A percentile compares a stretch with the other conserved stretches of the same genome.
Conservation (phyloP, 768 basidiomycete genomes). For the Russula emetica region DNA sequence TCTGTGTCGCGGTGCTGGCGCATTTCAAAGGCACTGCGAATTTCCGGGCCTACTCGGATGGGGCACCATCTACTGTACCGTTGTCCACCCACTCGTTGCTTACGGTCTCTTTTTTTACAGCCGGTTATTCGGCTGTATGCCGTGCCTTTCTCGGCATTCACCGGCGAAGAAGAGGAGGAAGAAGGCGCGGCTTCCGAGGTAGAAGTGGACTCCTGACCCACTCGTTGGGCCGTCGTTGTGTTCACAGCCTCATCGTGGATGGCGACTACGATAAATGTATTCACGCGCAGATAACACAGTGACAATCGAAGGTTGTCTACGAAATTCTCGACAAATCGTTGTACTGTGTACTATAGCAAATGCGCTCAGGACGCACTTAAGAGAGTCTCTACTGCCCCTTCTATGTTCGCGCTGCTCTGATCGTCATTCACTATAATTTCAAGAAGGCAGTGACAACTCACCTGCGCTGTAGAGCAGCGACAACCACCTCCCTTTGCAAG, state of each 20-base stretch:
- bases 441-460: conserved; percentile 36
- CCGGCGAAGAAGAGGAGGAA: conserved; percentile 70
- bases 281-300: conserved; percentile 5
- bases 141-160: conserved; percentile 86
- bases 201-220: conserved; percentile 34
- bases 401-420: conserved; percentile 61
- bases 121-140: conserved; percentile 91
- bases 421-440: conserved; percentile 12
- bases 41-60: not conserved
- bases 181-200: conserved; percentile 44
- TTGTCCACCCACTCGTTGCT: conserved; percentile 19
- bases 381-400: conserved; percentile 77
- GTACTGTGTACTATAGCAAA: not conserved
- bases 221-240: not conserved
- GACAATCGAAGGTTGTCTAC: not conserved
- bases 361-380: conserved; percentile 42
- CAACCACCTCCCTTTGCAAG: conserved; percentile 62
- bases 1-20: conserved; percentile 6
- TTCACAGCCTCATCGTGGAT: conserved; percentile 1
- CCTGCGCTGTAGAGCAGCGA: conserved; percentile 80
- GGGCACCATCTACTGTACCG: too few relatives aligned
- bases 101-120: conserved; percentile 42
- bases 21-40: conserved; percentile 1
- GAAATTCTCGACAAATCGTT: not conserved
- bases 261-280: conserved; percentile 8